Base-by-base conservation (phyloP, 495 filamentous ascomycete species). In the Neurospora hispaniola region DNA sequence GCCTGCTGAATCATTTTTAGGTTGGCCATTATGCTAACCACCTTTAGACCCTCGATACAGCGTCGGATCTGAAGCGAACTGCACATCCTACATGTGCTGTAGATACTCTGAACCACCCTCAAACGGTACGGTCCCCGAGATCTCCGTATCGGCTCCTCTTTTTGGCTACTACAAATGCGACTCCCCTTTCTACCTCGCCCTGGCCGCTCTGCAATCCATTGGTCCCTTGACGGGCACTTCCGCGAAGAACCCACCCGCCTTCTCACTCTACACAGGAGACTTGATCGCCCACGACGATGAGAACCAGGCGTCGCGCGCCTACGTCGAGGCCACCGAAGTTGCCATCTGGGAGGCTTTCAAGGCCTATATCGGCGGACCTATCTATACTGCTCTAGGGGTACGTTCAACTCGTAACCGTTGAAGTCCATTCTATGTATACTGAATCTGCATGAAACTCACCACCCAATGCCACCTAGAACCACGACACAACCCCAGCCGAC, bases 151-250 rank as follows among this genome's bases (percentile, higher is more conserved):
- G 9, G 88, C 88, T 5, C 82, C 86, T 0, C 76, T 86, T 0
- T 89, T 88, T 74, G 88, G 88, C 18, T 78, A 81, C 7, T 90
- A 84, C 78, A 79, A 79, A 42, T 89, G 88, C 72, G 88, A 90
- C 73, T 86, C 87, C 8, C 88, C 88, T 4, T 89, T 89, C 72
- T 87, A 88, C 54, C 81, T 90, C 1, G 87, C 80, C 42, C 76
- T 88, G 7, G 88, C 87, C 38, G 88, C 87, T 35, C 79, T 90
- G 8, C 85, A 90, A 79, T 84, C 88, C 8, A 83, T 89, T 66
- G 84, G 81, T 5, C 85, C 88, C 18, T 73, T 90, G 77, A 89
- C 87, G 20, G 88, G 88, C 4, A 89, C 87, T 11, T 80, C 81
- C 11, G 69, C 76, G 16, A 69, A 82, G 18, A 76, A 81, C 18